Conservation (phyloP, 2,329 filamentous ascomycete genomes). For the Colletotrichum sp. region DNA sequence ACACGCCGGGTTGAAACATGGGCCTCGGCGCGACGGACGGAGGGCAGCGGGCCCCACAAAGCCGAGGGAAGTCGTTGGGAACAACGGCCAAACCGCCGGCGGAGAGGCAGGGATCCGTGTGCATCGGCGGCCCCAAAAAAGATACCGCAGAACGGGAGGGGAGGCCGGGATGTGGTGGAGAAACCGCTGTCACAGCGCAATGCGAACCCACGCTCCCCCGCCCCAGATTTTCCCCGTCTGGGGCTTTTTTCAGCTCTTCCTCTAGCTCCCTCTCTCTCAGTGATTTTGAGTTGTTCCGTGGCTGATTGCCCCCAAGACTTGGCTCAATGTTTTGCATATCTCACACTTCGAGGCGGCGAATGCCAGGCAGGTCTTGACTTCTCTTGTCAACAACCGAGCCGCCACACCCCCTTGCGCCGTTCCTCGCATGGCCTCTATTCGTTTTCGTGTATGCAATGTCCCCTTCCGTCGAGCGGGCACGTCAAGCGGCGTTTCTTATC, state of each 20-base stretch:
- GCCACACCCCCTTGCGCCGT: not conserved
- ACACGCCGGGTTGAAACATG: not conserved
- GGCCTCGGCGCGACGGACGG: not conserved
- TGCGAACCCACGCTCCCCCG: not conserved
- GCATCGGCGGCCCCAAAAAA: not conserved
- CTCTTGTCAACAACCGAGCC: not conserved
- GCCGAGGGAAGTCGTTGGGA: not conserved
- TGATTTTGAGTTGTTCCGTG: not conserved
- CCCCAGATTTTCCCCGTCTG: not conserved
- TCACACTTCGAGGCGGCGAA: not conserved
- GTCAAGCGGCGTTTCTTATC: not conserved
- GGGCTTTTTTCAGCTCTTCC: not conserved
- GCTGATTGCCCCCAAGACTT: not conserved
- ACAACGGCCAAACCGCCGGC: not conserved
- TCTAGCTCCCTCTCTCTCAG: not conserved
- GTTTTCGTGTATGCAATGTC: not conserved
- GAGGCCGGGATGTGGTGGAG: not conserved
- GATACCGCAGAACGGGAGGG: not conserved
- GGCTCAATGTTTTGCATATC: not conserved
- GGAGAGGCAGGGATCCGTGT: not conserved
- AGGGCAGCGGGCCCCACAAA: not conserved
- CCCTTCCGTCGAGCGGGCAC: not conserved
- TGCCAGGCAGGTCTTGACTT: not conserved
- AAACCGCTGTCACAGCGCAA: not conserved
- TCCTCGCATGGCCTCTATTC: not conserved